Base-by-base conservation (phyloP, 495 filamentous ascomycete species). In the Aspergillus funiculosus region DNA sequence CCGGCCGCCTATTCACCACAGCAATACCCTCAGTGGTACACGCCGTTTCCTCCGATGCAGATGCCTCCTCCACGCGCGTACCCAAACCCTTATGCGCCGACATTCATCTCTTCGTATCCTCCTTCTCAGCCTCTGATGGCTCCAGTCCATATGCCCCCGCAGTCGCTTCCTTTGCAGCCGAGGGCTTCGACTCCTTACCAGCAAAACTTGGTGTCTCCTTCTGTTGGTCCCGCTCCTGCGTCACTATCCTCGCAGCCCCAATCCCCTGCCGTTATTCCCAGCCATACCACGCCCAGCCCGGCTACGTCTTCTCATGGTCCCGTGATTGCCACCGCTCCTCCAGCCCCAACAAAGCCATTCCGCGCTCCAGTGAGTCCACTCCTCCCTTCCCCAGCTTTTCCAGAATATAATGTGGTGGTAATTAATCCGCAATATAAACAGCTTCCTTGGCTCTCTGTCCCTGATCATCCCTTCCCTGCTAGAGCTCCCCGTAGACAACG, bases 361-460 rank as follows among this genome's bases (percentile, higher is more conserved):
- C 72, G 69, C 55, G 74, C 82, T 54, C 80, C 81, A 14, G 83
- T 87, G 73, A 75, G 82, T 5, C 27, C 30, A 13, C 20, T 15
- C 4, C 13, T 17, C 4, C 24, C 22, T 8, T 18, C 6, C 18
- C 13, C 3, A 15, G 5, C 20, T 30, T 30, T 22, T 18, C 15
- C 3, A n/a, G 18, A 20, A 41, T 47, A 56, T 11, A 51, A 29
- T 20, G 14, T 18, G n/a, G n/a, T n/a, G n/a, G n/a, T n/a, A n/a
- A n/a, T n/a, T n/a, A n/a, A n/a, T n/a, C n/a, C n/a, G n/a, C n/a
- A n/a, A n/a, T n/a, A n/a, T n/a, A n/a, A n/a, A 32, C 53, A 87
- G 80, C 68, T 95, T 2, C 89, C 89, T 8, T 94, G 89, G 89
- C 70, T 82, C n/a, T 94, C 89, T 19, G 71, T 74, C 24, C 79